These are phyloP conservation scores for Aspergillus saccharolyticus DNA, from an alignment of 495 filamentous ascomycete species.

Conservation along the genomic window DNA sequence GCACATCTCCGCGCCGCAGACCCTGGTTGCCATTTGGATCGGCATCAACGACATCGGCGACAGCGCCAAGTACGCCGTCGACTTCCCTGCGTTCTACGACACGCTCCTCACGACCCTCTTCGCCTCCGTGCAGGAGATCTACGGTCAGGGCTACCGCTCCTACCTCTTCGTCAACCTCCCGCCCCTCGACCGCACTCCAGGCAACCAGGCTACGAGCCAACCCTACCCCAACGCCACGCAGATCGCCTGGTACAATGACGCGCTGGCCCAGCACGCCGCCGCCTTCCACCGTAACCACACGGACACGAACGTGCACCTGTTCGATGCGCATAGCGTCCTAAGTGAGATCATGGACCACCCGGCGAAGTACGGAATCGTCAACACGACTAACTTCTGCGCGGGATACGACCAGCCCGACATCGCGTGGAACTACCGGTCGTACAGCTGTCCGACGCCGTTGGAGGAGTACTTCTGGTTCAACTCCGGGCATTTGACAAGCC, in stretches of 20 bases:
- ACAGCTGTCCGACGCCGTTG: slow-evolving; percentile 44
- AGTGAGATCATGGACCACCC: slow-evolving; percentile 42
- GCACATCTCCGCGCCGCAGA: slow-evolving; percentile 19
- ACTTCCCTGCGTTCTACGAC: slow-evolving; percentile 38
- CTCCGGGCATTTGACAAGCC: slow-evolving; percentile 46
- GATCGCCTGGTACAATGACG: slow-evolving; percentile 37
- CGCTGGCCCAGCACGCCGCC: slow-evolving; percentile 24
- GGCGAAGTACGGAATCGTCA: slow-evolving; percentile 38
- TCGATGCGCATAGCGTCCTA: slow-evolving; percentile 41
- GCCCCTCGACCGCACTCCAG: slow-evolving; percentile 42
- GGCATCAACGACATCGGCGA: slow-evolving; percentile 44
- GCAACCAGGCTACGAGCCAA: slow-evolving; percentile 24
- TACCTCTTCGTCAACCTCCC: slow-evolving; percentile 50
- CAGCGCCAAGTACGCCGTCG: slow-evolving; percentile 32
- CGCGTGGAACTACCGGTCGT: slow-evolving; percentile 33
- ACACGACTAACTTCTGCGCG: slow-evolving; percentile 46
- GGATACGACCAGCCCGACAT: slow-evolving; percentile 48
- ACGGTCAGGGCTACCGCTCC: slow-evolving; percentile 38
- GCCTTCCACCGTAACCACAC: slow-evolving; percentile 18
- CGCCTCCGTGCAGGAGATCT: slow-evolving; percentile 32
- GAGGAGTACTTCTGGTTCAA: slow-evolving; percentile 51
- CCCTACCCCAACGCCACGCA: slow-evolving; percentile 45
- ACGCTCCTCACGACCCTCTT: slow-evolving; percentile 35
- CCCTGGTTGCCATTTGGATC: slow-evolving; percentile 41
- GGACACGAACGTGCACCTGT: slow-evolving; percentile 36